Evolutionary conservation across 805 yeast species (phyloP), one percentile per base, ranked within the genome.

Genomic region (Lipomyces anomalus): DNA sequence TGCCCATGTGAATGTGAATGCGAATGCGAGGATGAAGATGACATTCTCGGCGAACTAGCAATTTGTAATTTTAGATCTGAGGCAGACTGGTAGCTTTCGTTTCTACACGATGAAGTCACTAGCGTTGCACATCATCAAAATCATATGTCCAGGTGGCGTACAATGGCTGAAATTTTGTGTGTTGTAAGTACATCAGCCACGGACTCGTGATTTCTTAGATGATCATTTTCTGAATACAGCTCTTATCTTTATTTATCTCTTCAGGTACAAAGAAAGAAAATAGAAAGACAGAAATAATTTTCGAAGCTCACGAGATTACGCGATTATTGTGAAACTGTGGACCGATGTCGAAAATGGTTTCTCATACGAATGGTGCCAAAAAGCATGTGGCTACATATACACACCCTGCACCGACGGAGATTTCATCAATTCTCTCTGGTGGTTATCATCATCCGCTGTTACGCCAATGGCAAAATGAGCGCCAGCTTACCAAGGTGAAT

Each of bases 381-480:
- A 68, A 69, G 40, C 95, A 85, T 62, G 69, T 70, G 35, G 94
- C 95, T 4, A 80, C 83, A 60, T 88, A 75, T 59, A 68, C 83
- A 42, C 76, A 78, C 16, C 67, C 71, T 1, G 69, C 72, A 21
- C 76, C 75, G 28, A 77, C 89, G 0, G 70, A 73, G 30, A 76
- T 86, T 50, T 73, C 87, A 11, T 84, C 95, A 4, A 69, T 92
- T 35, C 72, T 92, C 35, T 90, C 92, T 51, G 96, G 97, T 48
- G 97, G 97, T 3, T 92, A 89, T 67, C 84, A 85, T 65, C 95
- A 89, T 60, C 94, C 96, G 1, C 72, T 90, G 37, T 61, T 86
- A 18, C 76, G 98, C 58, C 80, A 76, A 62, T 92, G 98, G 98
- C 98, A 92, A 65, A 76, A 75, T 55, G 90, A 82, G 62, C 76